Evolutionary conservation across 1,139 yeast species (phyloP), one percentile per base, ranked within the genome.

Genomic region (Spathaspora jeffriesii): DNA sequence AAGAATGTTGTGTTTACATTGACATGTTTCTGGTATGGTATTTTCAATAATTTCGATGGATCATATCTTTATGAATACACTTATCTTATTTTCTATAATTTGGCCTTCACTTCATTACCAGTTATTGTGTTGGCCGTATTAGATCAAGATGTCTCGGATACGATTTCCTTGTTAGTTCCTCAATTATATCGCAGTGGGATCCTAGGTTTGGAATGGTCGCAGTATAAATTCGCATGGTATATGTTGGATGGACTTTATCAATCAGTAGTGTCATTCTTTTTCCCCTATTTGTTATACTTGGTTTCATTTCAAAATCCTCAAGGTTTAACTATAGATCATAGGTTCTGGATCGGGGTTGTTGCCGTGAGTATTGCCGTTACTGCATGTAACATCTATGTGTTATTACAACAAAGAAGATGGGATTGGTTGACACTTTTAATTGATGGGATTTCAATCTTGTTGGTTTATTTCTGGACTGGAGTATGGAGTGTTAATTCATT

Each of bases 31-130:
- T 82, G 85, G 85, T 82, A 62, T 54, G 85, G 85, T 44, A 75
- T 82, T 50, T 82, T 68, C 64, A 78, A 65, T 53, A 64, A 80
- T 57, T 82, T 79, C 55, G 87, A 82, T 62, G 87, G 87, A 22
- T 73, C 85, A 1, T 82, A 82, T 56, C 73, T 81, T 52, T 82
- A 73, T 54, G 87, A 82, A 66, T 82, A 76, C 61, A 81, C 87
- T 40, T 80, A 69, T 53, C 74, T 82, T 70, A 81, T 81, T 84
- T 81, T 82, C 59, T 82, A 78, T 65, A 82, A 82, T 57, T 76
- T 82, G 73, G 85, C 85, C 2, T 82, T 81, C 56, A 82, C 87
- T 1, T 82, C 87, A 13, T 69, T 82, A 50, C 84, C 86, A 5
- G 82, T 82, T 40, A 81, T 81, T 51, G 74, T 81, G 45, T 63